A percentile compares a stretch with the other conserved stretches of the same genome.
phyloP scores from a whole-genome alignment of 371 early-diverging fungal species.

The Rhizopus arrhizus region DNA sequence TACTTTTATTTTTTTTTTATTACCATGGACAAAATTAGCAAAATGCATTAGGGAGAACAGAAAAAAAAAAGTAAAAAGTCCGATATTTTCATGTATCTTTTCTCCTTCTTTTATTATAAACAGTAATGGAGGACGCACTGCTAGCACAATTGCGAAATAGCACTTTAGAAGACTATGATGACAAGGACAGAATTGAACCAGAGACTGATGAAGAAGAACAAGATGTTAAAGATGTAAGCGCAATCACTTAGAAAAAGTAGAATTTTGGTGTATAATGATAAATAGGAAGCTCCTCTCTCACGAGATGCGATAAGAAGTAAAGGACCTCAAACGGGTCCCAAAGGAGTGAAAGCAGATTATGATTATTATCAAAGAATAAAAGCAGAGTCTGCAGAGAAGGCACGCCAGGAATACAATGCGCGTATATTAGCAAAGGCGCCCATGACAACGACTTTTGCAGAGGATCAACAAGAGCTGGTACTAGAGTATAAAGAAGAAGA shows the following conservation, averaged over 20 bases:
- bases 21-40: too few species aligned
- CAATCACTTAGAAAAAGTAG: too few species aligned
- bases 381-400: slow-evolving; percentile 25
- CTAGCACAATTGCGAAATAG: slow-evolving; percentile 36
- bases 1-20: too few species aligned
- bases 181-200: slow-evolving; percentile 19
- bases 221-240: slow-evolving; percentile 13
- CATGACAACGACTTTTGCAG: slow-evolving; percentile 47
- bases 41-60: too few species aligned
- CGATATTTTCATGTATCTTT: background rate
- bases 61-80: too few species aligned
- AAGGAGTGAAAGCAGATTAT: slow-evolving; percentile 62
- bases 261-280: too few species aligned
- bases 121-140: slow-evolving; percentile 42
- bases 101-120: background rate
- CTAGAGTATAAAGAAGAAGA: slow-evolving; percentile 30
- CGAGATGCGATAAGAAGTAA: slow-evolving; percentile 4
- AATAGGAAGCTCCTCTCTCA: too few species aligned
- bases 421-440: slow-evolving; percentile 45
- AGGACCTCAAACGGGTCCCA: slow-evolving; percentile 62
- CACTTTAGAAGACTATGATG: slow-evolving; percentile 24
- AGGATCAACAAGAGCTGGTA: slow-evolving; percentile 41
- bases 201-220: slow-evolving; percentile 26
- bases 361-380: slow-evolving; percentile 35
- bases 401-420: slow-evolving; percentile 42